phyloP scores from a whole-genome alignment of 768 basidiomycete species.

The Suillus tomentosus region DNA sequence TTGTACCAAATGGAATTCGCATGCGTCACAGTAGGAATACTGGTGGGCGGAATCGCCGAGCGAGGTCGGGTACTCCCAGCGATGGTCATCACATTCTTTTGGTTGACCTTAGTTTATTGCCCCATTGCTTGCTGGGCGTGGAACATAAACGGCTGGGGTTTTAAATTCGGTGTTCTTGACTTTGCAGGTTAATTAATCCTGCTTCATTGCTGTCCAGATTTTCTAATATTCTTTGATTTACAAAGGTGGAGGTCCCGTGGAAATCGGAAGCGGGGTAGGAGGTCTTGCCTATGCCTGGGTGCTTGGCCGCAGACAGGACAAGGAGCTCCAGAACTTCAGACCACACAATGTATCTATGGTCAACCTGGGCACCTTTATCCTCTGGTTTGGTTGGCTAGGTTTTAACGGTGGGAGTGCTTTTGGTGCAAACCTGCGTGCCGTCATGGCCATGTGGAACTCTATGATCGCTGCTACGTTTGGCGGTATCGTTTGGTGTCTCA shows the following conservation, averaged over 20 bases:
- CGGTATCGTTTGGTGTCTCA: slow-evolving; percentile 81
- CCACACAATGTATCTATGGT: slow-evolving; percentile 88
- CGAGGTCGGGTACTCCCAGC: slow-evolving; percentile 82
- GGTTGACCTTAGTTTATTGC: slow-evolving; percentile 88
- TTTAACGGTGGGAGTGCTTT: slow-evolving; percentile 92
- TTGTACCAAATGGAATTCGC: slow-evolving; percentile 90
- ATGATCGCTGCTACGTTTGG: slow-evolving; percentile 84
- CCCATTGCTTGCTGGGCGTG: slow-evolving; percentile 88
- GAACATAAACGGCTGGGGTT: slow-evolving; percentile 82
- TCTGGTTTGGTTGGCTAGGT: slow-evolving; percentile 87
- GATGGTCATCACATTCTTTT: slow-evolving; percentile 79
- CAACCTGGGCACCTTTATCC: slow-evolving; percentile 79
- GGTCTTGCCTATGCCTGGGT: slow-evolving; percentile 88
- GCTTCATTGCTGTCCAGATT: not conserved
- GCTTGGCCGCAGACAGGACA: slow-evolving; percentile 77
- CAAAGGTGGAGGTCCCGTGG: slow-evolving; percentile 82
- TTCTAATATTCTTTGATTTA: slow-evolving; percentile 8
- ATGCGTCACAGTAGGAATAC: slow-evolving; percentile 75
- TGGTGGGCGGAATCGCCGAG: slow-evolving; percentile 83
- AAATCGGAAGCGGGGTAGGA: slow-evolving; percentile 83
- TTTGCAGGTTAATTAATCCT: slow-evolving; percentile 60
- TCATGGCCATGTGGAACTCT: slow-evolving; percentile 86
- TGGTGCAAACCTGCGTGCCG: slow-evolving; percentile 83
- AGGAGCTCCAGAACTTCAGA: slow-evolving; percentile 75
- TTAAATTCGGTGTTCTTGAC: slow-evolving; percentile 84